Percentiles rank a stretch among this genome's conserved stretches.
phyloP scores from a whole-genome alignment of 108 stramenopile genomes.

The Craspedostauros australis region DNA sequence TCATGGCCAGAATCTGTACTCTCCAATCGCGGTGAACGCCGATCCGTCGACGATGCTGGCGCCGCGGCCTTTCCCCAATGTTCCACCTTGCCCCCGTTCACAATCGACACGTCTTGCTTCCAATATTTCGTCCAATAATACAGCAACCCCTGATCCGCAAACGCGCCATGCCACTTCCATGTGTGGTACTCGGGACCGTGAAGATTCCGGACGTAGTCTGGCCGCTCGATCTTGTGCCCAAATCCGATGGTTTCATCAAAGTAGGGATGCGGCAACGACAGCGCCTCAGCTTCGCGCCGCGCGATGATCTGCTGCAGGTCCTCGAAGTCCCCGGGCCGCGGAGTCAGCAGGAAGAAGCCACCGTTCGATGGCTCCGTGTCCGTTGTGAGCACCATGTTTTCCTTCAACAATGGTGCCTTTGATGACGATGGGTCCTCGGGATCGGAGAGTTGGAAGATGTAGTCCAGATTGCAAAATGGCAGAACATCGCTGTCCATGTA shows the following conservation, averaged over 20 bases:
- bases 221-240: too few relatives aligned
- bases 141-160: constrained; percentile 28
- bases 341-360: constrained; percentile 48
- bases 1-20: too few relatives aligned
- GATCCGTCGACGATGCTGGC: too few relatives aligned
- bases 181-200: too few relatives aligned
- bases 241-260: background rate
- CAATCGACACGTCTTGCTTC: constrained; percentile 9
- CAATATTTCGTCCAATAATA: constrained; percentile 20
- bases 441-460: constrained; percentile 26
- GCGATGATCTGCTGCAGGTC: constrained; percentile 7
- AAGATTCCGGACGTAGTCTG: too few relatives aligned
- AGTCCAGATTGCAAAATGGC: constrained; percentile 41
- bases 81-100: background rate
- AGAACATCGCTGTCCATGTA: constrained; percentile 54
- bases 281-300: background rate
- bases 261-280: background rate
- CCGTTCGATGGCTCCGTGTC: constrained; percentile 31
- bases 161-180: constrained; percentile 25
- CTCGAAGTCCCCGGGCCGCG: constrained; percentile 15
- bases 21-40: too few relatives aligned
- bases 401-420: constrained; percentile 19
- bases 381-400: constrained; percentile 31
- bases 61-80: too few relatives aligned
- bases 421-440: constrained; percentile 3